These are phyloP conservation scores for Dittrichia graveolens DNA, from an alignment of 129 eudicot species.

Conservation along the genomic window DNA sequence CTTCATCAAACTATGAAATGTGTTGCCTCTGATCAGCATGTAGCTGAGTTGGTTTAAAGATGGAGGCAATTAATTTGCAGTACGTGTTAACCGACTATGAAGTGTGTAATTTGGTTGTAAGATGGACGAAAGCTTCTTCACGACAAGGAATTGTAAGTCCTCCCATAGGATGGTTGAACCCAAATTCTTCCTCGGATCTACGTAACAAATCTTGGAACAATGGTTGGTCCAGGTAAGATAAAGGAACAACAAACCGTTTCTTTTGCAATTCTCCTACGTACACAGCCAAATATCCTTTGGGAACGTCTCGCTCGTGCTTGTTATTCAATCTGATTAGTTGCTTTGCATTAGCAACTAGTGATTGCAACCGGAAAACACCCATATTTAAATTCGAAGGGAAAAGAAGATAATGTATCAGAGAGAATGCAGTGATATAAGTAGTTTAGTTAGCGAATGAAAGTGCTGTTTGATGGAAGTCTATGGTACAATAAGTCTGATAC, in stretches of 20 bases:
- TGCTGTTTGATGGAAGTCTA: slow-evolving; percentile 5
- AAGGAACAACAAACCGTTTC: slow-evolving; percentile 46
- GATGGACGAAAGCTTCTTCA: slow-evolving; percentile 39
- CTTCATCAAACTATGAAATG: slow-evolving; percentile 10
- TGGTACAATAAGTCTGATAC: neutral
- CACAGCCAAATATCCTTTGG: slow-evolving; percentile 55
- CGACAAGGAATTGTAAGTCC: slow-evolving; percentile 50
- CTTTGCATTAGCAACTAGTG: slow-evolving; percentile 33
- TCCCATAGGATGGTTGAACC: slow-evolving; percentile 52
- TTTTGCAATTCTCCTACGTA: slow-evolving; percentile 51
- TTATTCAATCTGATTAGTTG: slow-evolving; percentile 27
- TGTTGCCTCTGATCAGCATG: too few relatives aligned
- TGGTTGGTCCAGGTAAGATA: slow-evolving; percentile 45
- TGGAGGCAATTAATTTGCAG: too few relatives aligned
- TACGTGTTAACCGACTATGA: neutral
- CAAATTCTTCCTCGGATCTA: slow-evolving; percentile 47
- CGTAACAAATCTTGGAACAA: slow-evolving; percentile 42
- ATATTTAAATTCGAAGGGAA: neutral
- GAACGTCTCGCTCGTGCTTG: slow-evolving; percentile 35
- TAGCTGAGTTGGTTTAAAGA: too few relatives aligned
- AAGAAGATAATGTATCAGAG: neutral
- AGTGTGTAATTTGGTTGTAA: slow-evolving; percentile 20
- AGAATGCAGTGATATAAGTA: neutral
- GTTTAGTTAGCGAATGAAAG: neutral
- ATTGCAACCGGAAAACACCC: slow-evolving; percentile 34